A percentile compares a stretch with the other conserved stretches of the same genome.
phyloP scores from a whole-genome alignment of 129 eudicot species.

The Flaveria bidentis region DNA sequence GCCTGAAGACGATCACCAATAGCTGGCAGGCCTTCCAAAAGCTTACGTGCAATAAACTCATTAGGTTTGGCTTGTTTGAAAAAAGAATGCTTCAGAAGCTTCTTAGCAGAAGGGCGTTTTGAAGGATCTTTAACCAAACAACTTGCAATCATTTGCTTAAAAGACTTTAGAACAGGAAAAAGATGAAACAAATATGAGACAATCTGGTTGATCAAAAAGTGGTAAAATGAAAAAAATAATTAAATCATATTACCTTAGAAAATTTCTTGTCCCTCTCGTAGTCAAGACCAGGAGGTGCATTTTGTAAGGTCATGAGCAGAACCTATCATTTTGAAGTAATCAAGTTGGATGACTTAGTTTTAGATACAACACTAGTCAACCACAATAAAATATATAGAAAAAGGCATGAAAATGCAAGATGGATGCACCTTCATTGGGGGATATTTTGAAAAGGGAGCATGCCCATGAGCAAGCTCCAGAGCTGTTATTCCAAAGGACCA shows the following conservation, averaged over 20 bases:
- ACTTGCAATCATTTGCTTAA: conserved; percentile 99
- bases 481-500: conserved; percentile 99
- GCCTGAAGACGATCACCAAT: conserved; percentile 89
- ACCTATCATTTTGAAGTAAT: conserved; percentile 48
- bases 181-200: conserved; percentile 12
- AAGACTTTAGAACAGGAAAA: conserved; percentile 51
- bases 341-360: conserved; percentile 11
- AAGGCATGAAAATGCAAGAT: not conserved
- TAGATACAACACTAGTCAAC: conserved; percentile 4
- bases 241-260: conserved; percentile 61
- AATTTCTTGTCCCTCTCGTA: conserved; percentile 91
- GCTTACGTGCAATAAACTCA: conserved; percentile 72
- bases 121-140: conserved; percentile 96
- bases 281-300: conserved; percentile 97
- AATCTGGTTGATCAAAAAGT: not conserved
- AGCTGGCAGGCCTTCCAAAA: conserved; percentile 83
- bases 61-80: conserved; percentile 90
- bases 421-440: conserved; percentile 94
- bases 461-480: conserved; percentile 98
- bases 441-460: conserved; percentile 98
- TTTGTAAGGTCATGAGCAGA: conserved; percentile 94
- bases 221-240: not conserved
- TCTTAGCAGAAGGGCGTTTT: conserved; percentile 87
- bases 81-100: conserved; percentile 80
- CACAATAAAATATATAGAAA: not conserved